Evolutionary conservation across 768 basidiomycete genomes (phyloP).

Genomic region (Lactarius trivialis): DNA sequence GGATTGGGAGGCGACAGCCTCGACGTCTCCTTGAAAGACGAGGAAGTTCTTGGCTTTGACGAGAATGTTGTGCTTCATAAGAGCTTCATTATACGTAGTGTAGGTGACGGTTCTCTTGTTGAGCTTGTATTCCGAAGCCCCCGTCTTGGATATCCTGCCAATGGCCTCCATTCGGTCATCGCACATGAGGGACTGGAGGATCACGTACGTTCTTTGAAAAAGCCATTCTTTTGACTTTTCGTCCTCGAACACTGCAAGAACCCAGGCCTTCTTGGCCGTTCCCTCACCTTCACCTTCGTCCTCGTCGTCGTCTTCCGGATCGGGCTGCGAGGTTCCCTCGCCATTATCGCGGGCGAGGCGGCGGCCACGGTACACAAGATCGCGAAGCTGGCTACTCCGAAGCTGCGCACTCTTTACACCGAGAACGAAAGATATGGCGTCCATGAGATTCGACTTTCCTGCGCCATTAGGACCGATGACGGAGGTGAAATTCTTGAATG

Average conservation of each 20-base stretch:
- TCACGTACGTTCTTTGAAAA: slow-evolving; percentile 83
- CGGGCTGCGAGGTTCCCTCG: slow-evolving; percentile 33
- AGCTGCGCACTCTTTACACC: slow-evolving; percentile 93
- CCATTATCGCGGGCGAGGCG: slow-evolving; percentile 49
- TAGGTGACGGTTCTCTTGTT: slow-evolving; percentile 80
- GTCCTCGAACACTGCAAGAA: slow-evolving; percentile 85
- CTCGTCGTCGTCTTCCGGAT: slow-evolving; percentile 41
- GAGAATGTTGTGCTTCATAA: slow-evolving; percentile 87
- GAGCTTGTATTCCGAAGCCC: slow-evolving; percentile 86
- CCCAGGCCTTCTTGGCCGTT: slow-evolving; percentile 91
- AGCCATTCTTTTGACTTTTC: slow-evolving; percentile 72
- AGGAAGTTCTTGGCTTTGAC: slow-evolving; percentile 99
- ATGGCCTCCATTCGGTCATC: not conserved
- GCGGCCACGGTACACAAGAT: slow-evolving; percentile 92
- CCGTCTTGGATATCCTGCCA: slow-evolving; percentile 75
- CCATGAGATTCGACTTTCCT: slow-evolving; percentile 99
- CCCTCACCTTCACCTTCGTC: slow-evolving; percentile 59
- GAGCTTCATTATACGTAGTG: slow-evolving; percentile 80
- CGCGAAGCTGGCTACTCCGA: slow-evolving; percentile 88
- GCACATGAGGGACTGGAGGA: not conserved
- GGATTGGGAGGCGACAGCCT: slow-evolving; percentile 93
- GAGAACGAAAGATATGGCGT: slow-evolving; percentile 97
- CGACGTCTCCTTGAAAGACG: slow-evolving; percentile 98
- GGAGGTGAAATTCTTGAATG: slow-evolving; percentile 90
- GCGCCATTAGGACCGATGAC: slow-evolving; percentile 99